Conservation (phyloP, 2,329 filamentous ascomycete genomes). For the Fusarium tanahbumbuense region DNA sequence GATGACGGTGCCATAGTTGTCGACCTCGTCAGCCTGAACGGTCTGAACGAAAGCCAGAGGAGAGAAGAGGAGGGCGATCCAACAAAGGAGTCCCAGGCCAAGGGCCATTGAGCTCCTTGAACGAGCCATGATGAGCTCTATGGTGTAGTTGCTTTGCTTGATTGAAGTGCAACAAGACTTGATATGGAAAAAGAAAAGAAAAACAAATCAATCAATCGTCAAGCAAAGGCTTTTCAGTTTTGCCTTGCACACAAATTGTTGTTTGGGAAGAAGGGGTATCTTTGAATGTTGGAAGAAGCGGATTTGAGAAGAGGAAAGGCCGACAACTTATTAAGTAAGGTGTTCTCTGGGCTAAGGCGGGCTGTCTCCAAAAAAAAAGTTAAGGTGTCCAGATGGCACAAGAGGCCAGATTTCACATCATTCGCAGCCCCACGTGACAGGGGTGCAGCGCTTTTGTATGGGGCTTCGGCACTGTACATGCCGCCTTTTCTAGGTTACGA, state of each 20-base stretch:
- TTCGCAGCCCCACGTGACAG: slow-evolving; percentile 50
- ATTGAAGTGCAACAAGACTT: slow-evolving; percentile 38
- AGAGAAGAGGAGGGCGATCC: slow-evolving; percentile 89
- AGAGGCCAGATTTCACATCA: slow-evolving; percentile 63
- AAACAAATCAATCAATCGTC: slow-evolving; percentile 40
- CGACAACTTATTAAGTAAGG: slow-evolving; percentile 53
- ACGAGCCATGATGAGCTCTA: slow-evolving; percentile 60
- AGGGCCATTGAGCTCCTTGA: slow-evolving; percentile 77
- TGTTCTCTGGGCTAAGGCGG: neutral
- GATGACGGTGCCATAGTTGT: slow-evolving; percentile 88
- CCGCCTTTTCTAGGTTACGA: slow-evolving; percentile 24
- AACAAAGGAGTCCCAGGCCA: slow-evolving; percentile 89
- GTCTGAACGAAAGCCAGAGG: slow-evolving; percentile 87
- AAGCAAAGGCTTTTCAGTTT: slow-evolving; percentile 40
- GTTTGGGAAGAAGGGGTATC: slow-evolving; percentile 47
- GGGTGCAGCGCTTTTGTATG: slow-evolving; percentile 33
- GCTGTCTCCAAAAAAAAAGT: slow-evolving; percentile 52
- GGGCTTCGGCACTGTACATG: slow-evolving; percentile 34
- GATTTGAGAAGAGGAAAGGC: slow-evolving; percentile 47
- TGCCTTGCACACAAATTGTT: slow-evolving; percentile 48
- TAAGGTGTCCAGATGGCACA: slow-evolving; percentile 59
- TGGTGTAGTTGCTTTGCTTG: slow-evolving; percentile 33
- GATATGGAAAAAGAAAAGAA: slow-evolving; percentile 38
- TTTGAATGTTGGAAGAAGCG: slow-evolving; percentile 46
- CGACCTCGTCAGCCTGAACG: slow-evolving; percentile 77